Conservation (phyloP, 2,329 filamentous ascomycete species). For the Pseudogymnoascus destructans region DNA sequence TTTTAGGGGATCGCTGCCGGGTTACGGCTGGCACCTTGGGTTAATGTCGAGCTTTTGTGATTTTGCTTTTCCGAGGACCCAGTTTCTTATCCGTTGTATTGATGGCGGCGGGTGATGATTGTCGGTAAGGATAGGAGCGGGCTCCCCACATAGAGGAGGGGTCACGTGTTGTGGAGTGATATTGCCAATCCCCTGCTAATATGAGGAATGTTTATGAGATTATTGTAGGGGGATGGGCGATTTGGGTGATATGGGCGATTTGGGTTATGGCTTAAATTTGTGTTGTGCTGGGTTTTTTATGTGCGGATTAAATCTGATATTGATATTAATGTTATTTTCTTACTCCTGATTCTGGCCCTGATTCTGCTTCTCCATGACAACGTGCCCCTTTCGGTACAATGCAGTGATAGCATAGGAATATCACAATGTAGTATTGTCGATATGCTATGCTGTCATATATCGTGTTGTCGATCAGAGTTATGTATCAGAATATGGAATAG, state of each 20-base stretch:
- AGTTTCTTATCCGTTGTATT: constrained; percentile 2
- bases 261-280: not conserved
- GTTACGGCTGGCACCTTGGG: not conserved
- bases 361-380: not conserved
- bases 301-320: not conserved
- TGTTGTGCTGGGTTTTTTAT: not conserved
- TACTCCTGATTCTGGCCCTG: not conserved
- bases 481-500: not conserved
- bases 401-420: not conserved
- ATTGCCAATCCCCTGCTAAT: not conserved
- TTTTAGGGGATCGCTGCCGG: not conserved
- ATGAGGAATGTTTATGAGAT: not conserved
- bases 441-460: not conserved
- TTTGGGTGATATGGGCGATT: not conserved
- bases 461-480: not conserved
- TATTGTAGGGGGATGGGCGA: not conserved
- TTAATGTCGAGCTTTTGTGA: not conserved
- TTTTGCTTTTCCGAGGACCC: not conserved
- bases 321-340: not conserved
- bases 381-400: not conserved
- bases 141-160: not conserved
- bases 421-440: not conserved
- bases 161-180: not conserved
- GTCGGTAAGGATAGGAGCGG: not conserved
- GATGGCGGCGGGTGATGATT: not conserved